Conservation (phyloP, 306 rosid species). For the Rosa chinensis region DNA sequence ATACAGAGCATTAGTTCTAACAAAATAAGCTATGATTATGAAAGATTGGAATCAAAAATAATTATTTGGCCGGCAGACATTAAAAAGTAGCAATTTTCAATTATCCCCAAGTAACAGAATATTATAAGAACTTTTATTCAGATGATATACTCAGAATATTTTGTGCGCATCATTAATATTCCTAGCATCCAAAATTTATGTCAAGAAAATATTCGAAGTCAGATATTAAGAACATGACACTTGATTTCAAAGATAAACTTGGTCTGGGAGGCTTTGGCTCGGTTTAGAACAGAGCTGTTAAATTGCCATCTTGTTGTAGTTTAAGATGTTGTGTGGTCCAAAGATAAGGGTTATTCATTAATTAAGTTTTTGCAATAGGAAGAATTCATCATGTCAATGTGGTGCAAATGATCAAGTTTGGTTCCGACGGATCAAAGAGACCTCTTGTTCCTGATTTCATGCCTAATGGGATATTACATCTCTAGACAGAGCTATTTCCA, state of each 20-base stretch:
- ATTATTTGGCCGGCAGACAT: not conserved
- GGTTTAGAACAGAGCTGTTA: not conserved
- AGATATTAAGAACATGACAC: too few relatives aligned
- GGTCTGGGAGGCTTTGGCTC: not conserved
- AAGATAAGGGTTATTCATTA: not conserved
- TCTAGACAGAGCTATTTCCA: not conserved
- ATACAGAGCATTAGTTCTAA: not conserved
- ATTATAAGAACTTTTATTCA: too few relatives aligned
- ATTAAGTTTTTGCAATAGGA: not conserved
- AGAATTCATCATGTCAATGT: not conserved
- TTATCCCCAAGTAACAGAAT: too few relatives aligned
- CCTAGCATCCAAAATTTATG: not conserved
- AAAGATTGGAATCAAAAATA: not conserved
- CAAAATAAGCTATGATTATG: not conserved
- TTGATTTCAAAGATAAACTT: too few relatives aligned
- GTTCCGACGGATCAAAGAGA: not conserved
- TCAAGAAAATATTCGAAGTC: not conserved
- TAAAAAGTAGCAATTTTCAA: not conserved
- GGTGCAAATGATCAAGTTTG: not conserved
- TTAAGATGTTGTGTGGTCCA: slow-evolving; percentile 2
- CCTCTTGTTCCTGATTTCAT: slow-evolving; percentile 5
- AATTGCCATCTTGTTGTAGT: not conserved
- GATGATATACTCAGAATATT: too few relatives aligned
- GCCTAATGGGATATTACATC: not conserved
- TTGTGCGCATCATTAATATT: too few relatives aligned